phyloP scores from a whole-genome alignment of 2,329 filamentous ascomycete species.

The Ophiocordyceps camponoti-leonardi region DNA sequence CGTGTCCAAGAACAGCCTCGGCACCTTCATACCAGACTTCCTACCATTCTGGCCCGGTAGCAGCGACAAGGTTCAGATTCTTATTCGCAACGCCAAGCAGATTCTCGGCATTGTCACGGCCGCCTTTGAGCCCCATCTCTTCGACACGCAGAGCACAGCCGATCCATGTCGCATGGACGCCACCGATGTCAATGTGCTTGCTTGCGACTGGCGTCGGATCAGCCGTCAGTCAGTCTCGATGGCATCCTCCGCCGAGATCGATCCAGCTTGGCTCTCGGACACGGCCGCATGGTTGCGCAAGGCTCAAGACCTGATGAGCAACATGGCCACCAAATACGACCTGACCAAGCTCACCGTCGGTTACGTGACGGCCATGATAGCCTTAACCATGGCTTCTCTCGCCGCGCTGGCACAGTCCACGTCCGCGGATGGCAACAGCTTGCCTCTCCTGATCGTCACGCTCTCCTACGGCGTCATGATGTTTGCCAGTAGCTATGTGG shows the following conservation, averaged over 20 bases:
- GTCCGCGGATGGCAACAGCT: constrained; percentile 7
- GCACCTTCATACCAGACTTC: constrained; percentile 67
- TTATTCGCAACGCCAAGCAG: constrained; percentile 66
- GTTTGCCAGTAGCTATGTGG: constrained; percentile 95
- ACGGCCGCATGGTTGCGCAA: constrained; percentile 45
- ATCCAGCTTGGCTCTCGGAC: constrained; percentile 22
- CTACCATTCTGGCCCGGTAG: constrained; percentile 50
- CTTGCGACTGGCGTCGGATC: constrained; percentile 47
- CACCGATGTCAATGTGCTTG: constrained; percentile 36
- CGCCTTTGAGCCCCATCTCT: constrained; percentile 40
- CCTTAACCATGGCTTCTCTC: constrained; percentile 10
- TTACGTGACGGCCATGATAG: constrained; percentile 15
- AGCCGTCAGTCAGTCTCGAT: constrained; percentile 8
- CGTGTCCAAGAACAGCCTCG: constrained; percentile 76
- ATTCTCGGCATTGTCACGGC: constrained; percentile 62
- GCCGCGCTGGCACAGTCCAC: constrained; percentile 3
- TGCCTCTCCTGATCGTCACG: constrained; percentile 32
- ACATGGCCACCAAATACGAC: constrained; percentile 85
- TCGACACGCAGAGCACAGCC: constrained; percentile 14
- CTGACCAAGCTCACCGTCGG: constrained; percentile 41
- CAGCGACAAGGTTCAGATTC: constrained; percentile 44
- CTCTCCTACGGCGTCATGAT: constrained; percentile 68
- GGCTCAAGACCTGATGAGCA: constrained; percentile 69
- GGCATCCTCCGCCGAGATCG: constrained; percentile 9
- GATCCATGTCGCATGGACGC: constrained; percentile 19